phyloP scores from a whole-genome alignment of 306 rosid species.

The Cucurbita maxima region DNA sequence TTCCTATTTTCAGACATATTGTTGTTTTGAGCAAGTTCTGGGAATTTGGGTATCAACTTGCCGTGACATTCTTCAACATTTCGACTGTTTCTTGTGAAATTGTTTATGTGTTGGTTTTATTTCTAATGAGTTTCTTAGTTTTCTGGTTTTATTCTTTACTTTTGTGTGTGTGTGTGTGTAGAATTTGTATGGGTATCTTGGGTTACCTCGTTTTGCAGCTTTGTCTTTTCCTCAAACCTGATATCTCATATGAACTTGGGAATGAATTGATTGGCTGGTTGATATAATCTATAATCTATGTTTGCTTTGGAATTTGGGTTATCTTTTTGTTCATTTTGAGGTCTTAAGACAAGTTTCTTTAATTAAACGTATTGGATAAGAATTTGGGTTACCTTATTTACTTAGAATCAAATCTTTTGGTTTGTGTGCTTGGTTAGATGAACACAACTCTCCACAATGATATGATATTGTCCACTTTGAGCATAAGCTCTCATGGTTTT shows the following conservation, averaged over 20 bases:
- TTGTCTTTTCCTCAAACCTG: background rate
- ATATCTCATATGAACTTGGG: background rate
- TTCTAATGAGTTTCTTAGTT: background rate
- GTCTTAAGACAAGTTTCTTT: background rate
- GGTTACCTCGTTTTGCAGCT: background rate
- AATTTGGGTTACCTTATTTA: background rate
- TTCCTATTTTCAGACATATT: background rate
- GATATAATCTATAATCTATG: background rate
- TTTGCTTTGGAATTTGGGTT: background rate
- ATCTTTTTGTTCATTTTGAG: background rate
- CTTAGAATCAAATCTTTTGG: background rate
- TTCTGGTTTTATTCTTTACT: background rate
- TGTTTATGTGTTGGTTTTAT: background rate
- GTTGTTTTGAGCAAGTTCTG: background rate
- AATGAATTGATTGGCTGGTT: background rate
- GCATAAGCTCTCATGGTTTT: too few species aligned
- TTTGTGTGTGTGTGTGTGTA: background rate
- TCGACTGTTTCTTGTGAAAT: background rate
- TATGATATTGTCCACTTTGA: too few species aligned
- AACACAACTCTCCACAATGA: too few species aligned
- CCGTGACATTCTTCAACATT: background rate
- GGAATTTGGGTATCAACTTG: too few species aligned
- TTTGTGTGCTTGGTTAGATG: background rate
- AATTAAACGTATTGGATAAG: background rate
- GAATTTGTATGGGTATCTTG: background rate